These are phyloP conservation scores for Protomyces inundatus DNA, from an alignment of 1,139 yeast species.

Conservation along the genomic window DNA sequence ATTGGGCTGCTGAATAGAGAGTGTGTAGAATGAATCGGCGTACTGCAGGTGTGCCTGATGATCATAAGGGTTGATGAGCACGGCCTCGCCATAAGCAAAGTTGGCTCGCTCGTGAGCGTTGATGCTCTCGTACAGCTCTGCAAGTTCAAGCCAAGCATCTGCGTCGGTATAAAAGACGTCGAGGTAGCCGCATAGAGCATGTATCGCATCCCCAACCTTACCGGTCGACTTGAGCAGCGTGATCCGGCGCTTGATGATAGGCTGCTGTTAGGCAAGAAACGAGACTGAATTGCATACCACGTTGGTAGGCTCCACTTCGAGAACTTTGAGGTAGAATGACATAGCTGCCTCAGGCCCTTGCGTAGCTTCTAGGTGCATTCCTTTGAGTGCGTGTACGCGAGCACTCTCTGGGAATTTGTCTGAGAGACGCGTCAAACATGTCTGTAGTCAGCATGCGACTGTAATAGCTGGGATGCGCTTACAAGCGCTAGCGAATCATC, in stretches of 20 bases:
- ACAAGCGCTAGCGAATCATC: constrained; percentile 26
- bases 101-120: constrained; percentile 44
- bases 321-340: constrained; percentile 18
- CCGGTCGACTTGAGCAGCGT: constrained; percentile 26
- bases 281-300: background rate
- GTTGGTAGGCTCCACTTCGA: constrained; percentile 25
- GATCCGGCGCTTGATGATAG: constrained; percentile 25
- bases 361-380: constrained; percentile 28
- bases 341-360: constrained; percentile 23
- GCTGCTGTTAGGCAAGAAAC: background rate
- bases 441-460: background rate
- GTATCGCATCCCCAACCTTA: constrained; percentile 36
- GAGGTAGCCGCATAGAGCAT: constrained; percentile 48
- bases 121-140: constrained; percentile 51
- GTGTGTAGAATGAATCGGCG: constrained; percentile 46
- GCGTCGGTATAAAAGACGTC: constrained; percentile 64
- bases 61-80: constrained; percentile 63
- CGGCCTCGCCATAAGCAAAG: constrained; percentile 55
- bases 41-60: constrained; percentile 61
- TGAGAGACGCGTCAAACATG: constrained; percentile 20
- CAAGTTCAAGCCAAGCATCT: constrained; percentile 71
- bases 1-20: constrained; percentile 7
- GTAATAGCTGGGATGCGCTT: background rate
- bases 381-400: constrained; percentile 27
- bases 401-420: constrained; percentile 25